phyloP scores from a whole-genome alignment of 2,329 filamentous ascomycete genomes.

The Achaetomium macrosporum region DNA sequence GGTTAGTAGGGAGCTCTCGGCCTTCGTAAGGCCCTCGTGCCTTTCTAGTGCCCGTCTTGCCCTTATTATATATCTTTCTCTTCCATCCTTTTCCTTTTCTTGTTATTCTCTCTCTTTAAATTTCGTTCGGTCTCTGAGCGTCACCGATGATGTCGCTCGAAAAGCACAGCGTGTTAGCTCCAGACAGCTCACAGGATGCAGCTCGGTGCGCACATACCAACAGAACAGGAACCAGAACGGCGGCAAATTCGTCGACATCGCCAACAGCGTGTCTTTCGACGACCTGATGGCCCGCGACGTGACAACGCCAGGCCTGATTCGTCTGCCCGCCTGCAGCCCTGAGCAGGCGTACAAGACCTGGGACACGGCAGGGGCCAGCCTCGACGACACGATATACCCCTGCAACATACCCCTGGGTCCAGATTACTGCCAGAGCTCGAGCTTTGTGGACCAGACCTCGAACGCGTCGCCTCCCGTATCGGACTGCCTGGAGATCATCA shows the following conservation, averaged over 20 bases:
- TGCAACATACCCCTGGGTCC: conserved; percentile 28
- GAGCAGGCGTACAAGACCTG: conserved; percentile 31
- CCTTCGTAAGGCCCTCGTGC: no score
- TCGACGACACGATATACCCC: no score
- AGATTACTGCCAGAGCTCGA: conserved; percentile 28
- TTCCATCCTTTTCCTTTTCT: no score
- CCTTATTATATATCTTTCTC: no score
- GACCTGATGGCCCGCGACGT: conserved; percentile 28
- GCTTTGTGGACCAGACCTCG: conserved; percentile 31
- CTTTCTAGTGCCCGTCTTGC: no score
- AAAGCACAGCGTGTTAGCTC: no score
- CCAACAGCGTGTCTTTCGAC: not conserved
- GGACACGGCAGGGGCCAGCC: conserved; percentile 12
- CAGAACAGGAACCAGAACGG: conserved; percentile 31
- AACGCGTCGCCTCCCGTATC: conserved; percentile 29
- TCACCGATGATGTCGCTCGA: no score
- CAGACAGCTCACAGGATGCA: no score
- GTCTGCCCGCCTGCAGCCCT: conserved; percentile 34
- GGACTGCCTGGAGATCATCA: conserved; percentile 33
- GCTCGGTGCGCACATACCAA: conserved; percentile 26
- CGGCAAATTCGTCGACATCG: conserved; percentile 9
- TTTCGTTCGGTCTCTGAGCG: no score
- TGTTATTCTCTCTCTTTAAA: no score
- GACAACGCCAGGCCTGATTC: conserved; percentile 33
- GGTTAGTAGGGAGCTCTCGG: no score